Evolutionary conservation across 306 rosid species (phyloP), one percentile per base, ranked within the genome.

Genomic region (Acmispon strigosus): DNA sequence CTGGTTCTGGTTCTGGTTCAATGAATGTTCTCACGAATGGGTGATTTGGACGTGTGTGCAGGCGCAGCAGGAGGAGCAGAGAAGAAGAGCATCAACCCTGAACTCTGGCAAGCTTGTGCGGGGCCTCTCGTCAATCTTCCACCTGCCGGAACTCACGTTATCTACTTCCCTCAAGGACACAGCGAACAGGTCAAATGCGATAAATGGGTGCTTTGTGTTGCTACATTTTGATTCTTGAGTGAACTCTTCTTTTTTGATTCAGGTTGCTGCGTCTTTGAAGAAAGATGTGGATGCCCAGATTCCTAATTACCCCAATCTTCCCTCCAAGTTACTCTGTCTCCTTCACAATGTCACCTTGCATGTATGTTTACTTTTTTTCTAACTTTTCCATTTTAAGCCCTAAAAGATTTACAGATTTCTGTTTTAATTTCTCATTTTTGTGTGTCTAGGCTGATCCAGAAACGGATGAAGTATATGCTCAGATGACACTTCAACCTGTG

Each of bases 81-180:
- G 70, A 83, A 79, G 81, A 88, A 78, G 87, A 81, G 72, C 84
- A 89, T 92, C 53, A 93, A 93, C 71, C 87, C 78, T 34, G 97
- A 90, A 85, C 84, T 93, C 8, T 93, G 98, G 98, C 98, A 93
- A 76, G 96, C 97, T 27, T 93, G 98, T 79, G 97, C 98, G 18
- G 98, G 98, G 54, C 97, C 98, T 7, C 86, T 93, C 72, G 97
- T 82, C 27, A 90, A 86, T 79, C 82, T 93, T 62, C 98, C 98
- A 12, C 86, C 86, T 52, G 85, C 94, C 2, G 96, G 89, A 65
- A 90, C 91, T 34, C 97, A 90, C 78, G 97, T 93, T 6, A 75
- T 90, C 39, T 93, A 93, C 86, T 93, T 93, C 75, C 97, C 98
- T 54, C 98, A 93, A 60, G 98, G 98, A 1, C 98, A 93, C 82